phyloP scores from a whole-genome alignment of 768 basidiomycete species.

The Cubamyces sp. region DNA sequence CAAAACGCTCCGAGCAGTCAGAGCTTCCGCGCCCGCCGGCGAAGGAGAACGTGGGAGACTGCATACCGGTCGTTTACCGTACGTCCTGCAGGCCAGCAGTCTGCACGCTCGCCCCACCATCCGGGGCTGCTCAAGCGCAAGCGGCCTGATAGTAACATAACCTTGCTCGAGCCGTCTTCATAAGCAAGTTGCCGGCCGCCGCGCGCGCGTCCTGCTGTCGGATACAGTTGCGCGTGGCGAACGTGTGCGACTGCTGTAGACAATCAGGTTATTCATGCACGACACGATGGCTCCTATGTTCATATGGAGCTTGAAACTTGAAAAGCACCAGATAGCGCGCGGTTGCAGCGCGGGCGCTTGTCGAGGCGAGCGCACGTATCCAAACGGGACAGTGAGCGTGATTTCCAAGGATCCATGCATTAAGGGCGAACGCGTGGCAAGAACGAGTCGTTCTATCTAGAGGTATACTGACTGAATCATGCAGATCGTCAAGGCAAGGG shows the following conservation, averaged over 20 bases:
- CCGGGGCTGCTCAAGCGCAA: neutral
- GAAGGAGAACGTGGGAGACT: slow-evolving; percentile 9
- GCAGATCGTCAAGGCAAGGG: slow-evolving; percentile 14
- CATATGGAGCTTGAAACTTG: no score
- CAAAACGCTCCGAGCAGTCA: neutral
- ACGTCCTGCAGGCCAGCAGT: neutral
- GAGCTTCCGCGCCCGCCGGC: neutral
- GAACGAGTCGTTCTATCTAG: neutral
- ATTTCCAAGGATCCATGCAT: slow-evolving; percentile 9
- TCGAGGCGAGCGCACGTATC: no score
- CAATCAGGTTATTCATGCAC: no score
- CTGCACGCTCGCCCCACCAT: neutral
- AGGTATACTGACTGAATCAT: slow-evolving; percentile 18
- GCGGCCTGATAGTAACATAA: no score
- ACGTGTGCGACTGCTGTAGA: no score
- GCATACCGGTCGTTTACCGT: slow-evolving; percentile 16
- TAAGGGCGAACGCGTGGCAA: neutral
- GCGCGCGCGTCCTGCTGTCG: no score
- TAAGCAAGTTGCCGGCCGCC: no score
- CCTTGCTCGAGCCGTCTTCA: no score
- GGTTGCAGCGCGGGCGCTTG: no score
- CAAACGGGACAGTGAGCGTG: neutral
- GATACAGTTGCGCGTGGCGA: no score
- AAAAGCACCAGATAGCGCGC: no score
- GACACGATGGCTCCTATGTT: no score